These are phyloP conservation scores for Venturia oleaginea DNA, from an alignment of 2,329 filamentous ascomycete species.

Conservation along the genomic window DNA sequence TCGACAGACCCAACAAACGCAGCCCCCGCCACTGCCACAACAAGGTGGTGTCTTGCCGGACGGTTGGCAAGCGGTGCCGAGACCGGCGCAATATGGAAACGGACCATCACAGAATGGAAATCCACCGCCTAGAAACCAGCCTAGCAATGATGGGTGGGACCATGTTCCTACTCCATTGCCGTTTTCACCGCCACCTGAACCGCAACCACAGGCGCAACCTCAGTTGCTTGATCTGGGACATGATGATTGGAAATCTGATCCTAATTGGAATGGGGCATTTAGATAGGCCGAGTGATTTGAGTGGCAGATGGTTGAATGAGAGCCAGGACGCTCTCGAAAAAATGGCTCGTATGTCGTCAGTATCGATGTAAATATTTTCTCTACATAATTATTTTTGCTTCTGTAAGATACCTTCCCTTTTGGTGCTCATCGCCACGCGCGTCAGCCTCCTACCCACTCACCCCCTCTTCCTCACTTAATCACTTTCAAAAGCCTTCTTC, in stretches of 20 bases:
- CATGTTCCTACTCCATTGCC: neutral
- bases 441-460: too few relatives aligned
- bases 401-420: too few relatives aligned
- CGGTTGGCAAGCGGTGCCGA: too few relatives aligned
- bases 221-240: too few relatives aligned
- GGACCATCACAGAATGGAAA: neutral
- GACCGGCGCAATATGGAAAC: neutral
- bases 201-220: neutral
- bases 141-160: too few relatives aligned
- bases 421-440: too few relatives aligned
- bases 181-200: neutral
- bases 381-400: too few relatives aligned
- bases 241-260: neutral
- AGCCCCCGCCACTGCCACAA: neutral
- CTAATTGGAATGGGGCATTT: neutral
- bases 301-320: too few relatives aligned
- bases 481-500: conserved; percentile 28
- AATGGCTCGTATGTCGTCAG: too few relatives aligned
- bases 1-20: neutral
- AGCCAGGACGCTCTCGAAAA: neutral
- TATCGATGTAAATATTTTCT: too few relatives aligned
- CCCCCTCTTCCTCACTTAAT: too few relatives aligned
- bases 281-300: neutral
- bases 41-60: neutral
- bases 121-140: neutral